Conservation (phyloP, 805 yeast genomes). For the Teunomyces panamensis region DNA sequence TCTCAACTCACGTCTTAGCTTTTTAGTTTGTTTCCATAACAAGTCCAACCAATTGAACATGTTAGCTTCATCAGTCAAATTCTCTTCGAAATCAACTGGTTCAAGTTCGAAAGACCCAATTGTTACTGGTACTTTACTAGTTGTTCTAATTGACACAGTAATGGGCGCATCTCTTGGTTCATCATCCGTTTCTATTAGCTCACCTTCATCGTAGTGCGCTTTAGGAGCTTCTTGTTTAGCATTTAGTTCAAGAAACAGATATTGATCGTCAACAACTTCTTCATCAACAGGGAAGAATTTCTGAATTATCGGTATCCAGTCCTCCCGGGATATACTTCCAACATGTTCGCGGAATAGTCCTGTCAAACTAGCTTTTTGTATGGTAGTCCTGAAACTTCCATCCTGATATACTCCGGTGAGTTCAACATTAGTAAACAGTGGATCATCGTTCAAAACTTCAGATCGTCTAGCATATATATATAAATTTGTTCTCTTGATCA, state of each 20-base stretch:
- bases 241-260: background rate
- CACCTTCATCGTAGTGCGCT: constrained; percentile 4
- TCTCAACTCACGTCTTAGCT: constrained; percentile 4
- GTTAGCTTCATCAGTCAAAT: constrained; percentile 13
- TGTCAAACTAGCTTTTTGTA: constrained; percentile 8
- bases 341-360: constrained; percentile 1
- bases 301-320: constrained; percentile 17
- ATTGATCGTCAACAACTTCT: background rate
- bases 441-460: constrained; percentile 5
- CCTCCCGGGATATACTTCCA: constrained; percentile 10
- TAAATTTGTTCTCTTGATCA: constrained; percentile 14
- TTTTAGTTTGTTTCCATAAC: constrained; percentile 13
- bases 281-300: constrained; percentile 18
- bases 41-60: constrained; percentile 27
- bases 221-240: constrained; percentile 3
- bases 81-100: constrained; percentile 15
- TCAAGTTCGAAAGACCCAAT: constrained; percentile 21
- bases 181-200: constrained; percentile 8
- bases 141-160: constrained; percentile 15
- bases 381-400: constrained; percentile 17
- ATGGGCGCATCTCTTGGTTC: constrained; percentile 9
- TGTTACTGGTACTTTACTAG: constrained; percentile 23
- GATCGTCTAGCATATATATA: constrained; percentile 15
- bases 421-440: constrained; percentile 10
- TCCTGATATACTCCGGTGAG: constrained; percentile 18